Conservation (phyloP, 331 rosid species). For the Arachis monticola region DNA sequence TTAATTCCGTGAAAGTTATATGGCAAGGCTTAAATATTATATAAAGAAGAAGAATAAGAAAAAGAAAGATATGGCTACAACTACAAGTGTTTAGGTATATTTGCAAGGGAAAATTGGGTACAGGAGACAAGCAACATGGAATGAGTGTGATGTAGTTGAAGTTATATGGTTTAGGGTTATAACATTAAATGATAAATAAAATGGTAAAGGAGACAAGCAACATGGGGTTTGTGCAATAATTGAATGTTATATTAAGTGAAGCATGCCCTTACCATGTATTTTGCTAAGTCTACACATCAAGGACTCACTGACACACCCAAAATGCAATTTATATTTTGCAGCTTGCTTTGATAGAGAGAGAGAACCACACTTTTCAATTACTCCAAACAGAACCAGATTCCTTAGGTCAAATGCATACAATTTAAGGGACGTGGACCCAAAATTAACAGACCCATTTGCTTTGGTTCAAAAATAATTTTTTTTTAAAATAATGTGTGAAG, state of each 20-base stretch:
- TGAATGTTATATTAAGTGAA: constrained; percentile 36
- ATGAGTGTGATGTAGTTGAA: constrained; percentile 20
- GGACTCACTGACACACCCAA: constrained; percentile 28
- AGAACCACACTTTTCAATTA: constrained; percentile 4
- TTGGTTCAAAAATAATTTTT: background rate
- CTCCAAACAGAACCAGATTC: constrained; percentile 28
- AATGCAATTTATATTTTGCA: constrained; percentile 24
- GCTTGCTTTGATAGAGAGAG: constrained; percentile 12
- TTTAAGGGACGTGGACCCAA: constrained; percentile 42
- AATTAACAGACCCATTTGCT: constrained; percentile 14
- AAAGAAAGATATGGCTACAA: background rate
- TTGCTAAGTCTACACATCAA: constrained; percentile 22
- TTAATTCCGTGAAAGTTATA: too few species aligned
- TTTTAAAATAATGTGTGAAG: background rate
- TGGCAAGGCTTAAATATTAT: too few species aligned
- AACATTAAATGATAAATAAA: background rate
- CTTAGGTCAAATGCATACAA: constrained; percentile 33
- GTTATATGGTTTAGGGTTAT: constrained; percentile 29
- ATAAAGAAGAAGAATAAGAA: too few species aligned
- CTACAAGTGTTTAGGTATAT: constrained; percentile 26
- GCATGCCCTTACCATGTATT: constrained; percentile 27
- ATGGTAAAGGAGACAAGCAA: constrained; percentile 36
- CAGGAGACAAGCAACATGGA: constrained; percentile 26
- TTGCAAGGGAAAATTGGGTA: constrained; percentile 1
- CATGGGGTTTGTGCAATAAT: constrained; percentile 34